Evolutionary conservation across 129 eudicot genomes (phyloP), one percentile per base, ranked within the genome.

Genomic region (Artemisia argyi): DNA sequence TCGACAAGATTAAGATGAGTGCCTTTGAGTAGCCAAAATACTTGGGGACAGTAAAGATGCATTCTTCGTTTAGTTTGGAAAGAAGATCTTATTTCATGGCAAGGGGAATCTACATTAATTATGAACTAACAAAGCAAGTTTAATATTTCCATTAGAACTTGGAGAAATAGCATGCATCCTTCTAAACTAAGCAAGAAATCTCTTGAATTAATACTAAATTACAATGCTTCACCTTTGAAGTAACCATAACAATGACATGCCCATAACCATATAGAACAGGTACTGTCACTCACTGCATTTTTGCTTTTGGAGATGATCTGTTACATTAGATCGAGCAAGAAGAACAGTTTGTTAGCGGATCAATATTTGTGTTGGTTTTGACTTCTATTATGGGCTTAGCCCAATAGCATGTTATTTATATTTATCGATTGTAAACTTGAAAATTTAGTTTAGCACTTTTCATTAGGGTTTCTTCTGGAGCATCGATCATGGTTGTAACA

Each of bases 11-110:
- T 20, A 52, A 68, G 56, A 56, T 10, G 47, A 62, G 73, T 74
- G 90, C 98, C 97, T 86, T 61, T 7, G 96, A 95, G 90, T 86
- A 95, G 71, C 72, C 70, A 55, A 94, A 79, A 81, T 83, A 84
- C 82, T 95, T 95, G 13, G 99, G 99, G 60, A 95, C 97, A 28
- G 97, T 90, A 68, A 79, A 86, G 49, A 88, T 90, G 75, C 99
- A 95, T 69, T 53, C 89, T 80, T 71, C 85, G 83, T 95, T 91
- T 80, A 95, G 73, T 73, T 90, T 84, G 13, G 97, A 96, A 74
- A 95, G 82, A 71, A 90, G 77, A 76, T 88, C 79, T 16, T n/a
- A n/a, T n/a, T 95, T 94, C 94, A 90, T 90, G 74, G 95, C 88
- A 76, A 15, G 76, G 5, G 89, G 96, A 56, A 90, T 85, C 22